Evolutionary conservation across 208 protist species (phyloP).

Genomic region (Phytomonas francai): DNA sequence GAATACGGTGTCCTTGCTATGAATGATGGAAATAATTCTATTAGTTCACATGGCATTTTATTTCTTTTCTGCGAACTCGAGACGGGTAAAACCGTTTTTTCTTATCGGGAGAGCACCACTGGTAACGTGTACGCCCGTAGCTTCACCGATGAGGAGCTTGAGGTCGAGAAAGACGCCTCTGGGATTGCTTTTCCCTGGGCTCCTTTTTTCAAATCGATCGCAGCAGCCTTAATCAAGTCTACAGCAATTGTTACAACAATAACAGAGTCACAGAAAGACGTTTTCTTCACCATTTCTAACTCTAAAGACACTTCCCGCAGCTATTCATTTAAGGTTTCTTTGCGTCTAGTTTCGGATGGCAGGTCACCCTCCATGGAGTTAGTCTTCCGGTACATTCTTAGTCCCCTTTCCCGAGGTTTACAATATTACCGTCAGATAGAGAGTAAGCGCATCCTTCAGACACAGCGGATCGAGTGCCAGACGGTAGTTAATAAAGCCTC

Average conservation of each 20-base stretch:
- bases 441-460: conserved; percentile 4
- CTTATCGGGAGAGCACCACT: conserved; percentile 42
- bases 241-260: conserved; percentile 36
- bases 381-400: conserved; percentile 53
- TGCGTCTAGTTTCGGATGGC: conserved; percentile 47
- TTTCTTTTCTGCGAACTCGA: conserved; percentile 55
- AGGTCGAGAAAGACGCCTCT: conserved; percentile 36
- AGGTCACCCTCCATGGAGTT: conserved; percentile 12
- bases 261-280: conserved; percentile 23
- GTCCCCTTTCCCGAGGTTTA: conserved; percentile 45
- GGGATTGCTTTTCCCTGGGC: conserved; percentile 56
- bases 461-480: conserved; percentile 40
- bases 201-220: conserved; percentile 83
- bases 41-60: conserved; percentile 24
- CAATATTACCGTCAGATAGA: conserved; percentile 23
- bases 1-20: conserved; percentile 71
- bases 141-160: conserved; percentile 64
- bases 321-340: conserved; percentile 41
- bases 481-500: conserved; percentile 20
- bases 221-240: conserved; percentile 60
- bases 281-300: conserved; percentile 50
- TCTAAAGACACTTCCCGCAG: conserved; percentile 44
- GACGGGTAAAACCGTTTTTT: conserved; percentile 51
- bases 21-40: conserved; percentile 32
- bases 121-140: conserved; percentile 46